Percentiles rank a stretch among this genome's conserved stretches.
phyloP scores from a whole-genome alignment of 495 filamentous ascomycete genomes.

The Penicillium desertorum region DNA sequence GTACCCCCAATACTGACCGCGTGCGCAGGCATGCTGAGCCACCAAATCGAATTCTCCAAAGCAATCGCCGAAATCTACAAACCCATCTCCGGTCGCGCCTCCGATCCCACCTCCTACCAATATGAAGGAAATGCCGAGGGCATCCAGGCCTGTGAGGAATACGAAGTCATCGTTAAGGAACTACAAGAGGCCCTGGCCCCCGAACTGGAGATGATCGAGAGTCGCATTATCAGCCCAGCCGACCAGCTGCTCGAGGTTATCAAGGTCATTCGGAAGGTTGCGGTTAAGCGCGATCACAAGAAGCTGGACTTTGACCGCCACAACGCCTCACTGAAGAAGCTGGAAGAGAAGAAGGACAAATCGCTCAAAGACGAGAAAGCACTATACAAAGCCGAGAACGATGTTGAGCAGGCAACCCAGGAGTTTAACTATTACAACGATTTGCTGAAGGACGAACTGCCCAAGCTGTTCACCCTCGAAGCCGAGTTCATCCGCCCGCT shows the following conservation, averaged over 20 bases:
- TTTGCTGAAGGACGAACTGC: conserved; percentile 90
- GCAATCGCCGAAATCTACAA: conserved; percentile 96
- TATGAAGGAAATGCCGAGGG: conserved; percentile 89
- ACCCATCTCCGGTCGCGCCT: conserved; percentile 92
- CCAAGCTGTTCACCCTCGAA: conserved; percentile 88
- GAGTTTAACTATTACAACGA: conserved; percentile 98
- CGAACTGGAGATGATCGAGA: conserved; percentile 97
- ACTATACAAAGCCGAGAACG: conserved; percentile 90
- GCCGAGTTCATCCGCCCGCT: conserved; percentile 94
- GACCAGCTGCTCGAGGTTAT: conserved; percentile 93
- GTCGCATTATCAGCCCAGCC: conserved; percentile 85
- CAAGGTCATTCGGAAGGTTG: conserved; percentile 88
- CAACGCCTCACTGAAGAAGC: conserved; percentile 78
- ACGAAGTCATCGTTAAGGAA: conserved; percentile 86
- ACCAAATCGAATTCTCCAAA: conserved; percentile 98
- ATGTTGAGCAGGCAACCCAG: conserved; percentile 87
- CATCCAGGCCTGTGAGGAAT: conserved; percentile 94
- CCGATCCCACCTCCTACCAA: conserved; percentile 81
- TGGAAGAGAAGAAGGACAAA: conserved; percentile 97
- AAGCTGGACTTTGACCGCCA: conserved; percentile 94
- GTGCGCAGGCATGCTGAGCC: conserved; percentile 77
- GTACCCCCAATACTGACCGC: conserved; percentile 15
- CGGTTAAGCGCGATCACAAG: conserved; percentile 92
- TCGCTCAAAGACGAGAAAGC: conserved; percentile 96
- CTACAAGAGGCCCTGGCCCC: conserved; percentile 84